Percentiles rank a stretch among this genome's conserved stretches.
Evolutionary conservation across 495 filamentous ascomycete genomes (phyloP).

Genomic region (Aspergillus ostianus): DNA sequence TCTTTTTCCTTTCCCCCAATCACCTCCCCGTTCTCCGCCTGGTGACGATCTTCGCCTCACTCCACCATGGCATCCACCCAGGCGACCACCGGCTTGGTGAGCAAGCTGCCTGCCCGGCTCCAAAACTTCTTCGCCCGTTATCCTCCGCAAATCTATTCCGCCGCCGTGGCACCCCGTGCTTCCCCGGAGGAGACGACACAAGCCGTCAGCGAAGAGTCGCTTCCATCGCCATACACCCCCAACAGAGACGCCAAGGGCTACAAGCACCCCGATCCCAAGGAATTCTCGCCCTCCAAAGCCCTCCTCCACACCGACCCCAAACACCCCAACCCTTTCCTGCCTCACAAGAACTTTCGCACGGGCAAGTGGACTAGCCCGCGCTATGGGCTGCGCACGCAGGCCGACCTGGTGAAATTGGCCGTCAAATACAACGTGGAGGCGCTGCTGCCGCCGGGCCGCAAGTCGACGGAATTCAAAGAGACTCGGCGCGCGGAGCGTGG

Average conservation of each 20-base stretch:
- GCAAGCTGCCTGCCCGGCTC: constrained; percentile 61
- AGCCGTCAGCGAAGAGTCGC: constrained; percentile 22
- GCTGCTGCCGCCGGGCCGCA: constrained; percentile 72
- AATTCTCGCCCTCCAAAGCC: constrained; percentile 33
- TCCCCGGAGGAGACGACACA: constrained; percentile 30
- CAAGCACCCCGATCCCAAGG: constrained; percentile 33
- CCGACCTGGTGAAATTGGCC: constrained; percentile 87
- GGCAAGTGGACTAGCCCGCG: constrained; percentile 76
- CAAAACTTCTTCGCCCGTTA: constrained; percentile 85
- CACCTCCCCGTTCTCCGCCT: not conserved
- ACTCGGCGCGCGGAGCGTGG: constrained; percentile 67
- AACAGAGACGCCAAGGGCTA: constrained; percentile 45
- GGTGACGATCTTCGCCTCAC: not conserved
- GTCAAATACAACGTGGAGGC: constrained; percentile 77
- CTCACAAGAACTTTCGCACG: constrained; percentile 66
- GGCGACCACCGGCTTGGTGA: constrained; percentile 16
- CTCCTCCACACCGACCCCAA: constrained; percentile 34
- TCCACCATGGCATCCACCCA: constrained; percentile 29
- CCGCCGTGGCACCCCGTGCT: constrained; percentile 40
- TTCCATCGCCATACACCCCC: constrained; percentile 49
- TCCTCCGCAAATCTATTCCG: constrained; percentile 60
- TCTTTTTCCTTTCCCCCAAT: not conserved
- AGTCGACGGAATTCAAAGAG: constrained; percentile 69
- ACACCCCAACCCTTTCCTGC: constrained; percentile 72
- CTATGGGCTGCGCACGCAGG: constrained; percentile 82